phyloP scores from a whole-genome alignment of 73 alveolate species.

The Paramecium caudatum region DNA sequence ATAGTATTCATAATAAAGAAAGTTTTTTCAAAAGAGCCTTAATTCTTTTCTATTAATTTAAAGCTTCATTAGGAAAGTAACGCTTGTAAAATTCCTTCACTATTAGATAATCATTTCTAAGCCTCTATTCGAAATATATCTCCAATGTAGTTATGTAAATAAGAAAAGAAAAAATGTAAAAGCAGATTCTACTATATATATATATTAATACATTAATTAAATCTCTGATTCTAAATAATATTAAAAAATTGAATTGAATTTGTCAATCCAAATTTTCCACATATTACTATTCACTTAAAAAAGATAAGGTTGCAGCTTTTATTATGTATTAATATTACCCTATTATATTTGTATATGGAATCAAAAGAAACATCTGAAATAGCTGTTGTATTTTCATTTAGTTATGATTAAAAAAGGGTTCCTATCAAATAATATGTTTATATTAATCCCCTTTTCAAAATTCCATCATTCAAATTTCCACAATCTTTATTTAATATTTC shows the following conservation, averaged over 20 bases:
- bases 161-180: not conserved
- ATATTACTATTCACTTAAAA: not conserved
- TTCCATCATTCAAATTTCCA: not conserved
- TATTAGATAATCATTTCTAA: not conserved
- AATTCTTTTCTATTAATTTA: slow-evolving; percentile 10
- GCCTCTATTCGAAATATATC: not conserved
- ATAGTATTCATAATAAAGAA: not conserved
- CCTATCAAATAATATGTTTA: slow-evolving; percentile 6
- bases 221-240: not conserved
- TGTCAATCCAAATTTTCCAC: slow-evolving; percentile 32
- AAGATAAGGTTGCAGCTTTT: not conserved
- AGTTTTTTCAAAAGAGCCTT: not conserved
- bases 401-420: not conserved
- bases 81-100: not conserved
- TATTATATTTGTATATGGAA: not conserved
- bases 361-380: not conserved
- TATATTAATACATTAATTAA: not conserved
- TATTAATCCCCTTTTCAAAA: not conserved
- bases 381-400: not conserved
- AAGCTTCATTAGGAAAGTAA: not conserved
- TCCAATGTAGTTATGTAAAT: not conserved
- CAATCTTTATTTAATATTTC: not conserved
- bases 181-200: not conserved
- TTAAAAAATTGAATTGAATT: not conserved
- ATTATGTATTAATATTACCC: not conserved